Base-by-base conservation (phyloP, 345 rosid genomes). In the Citrus maxima region DNA sequence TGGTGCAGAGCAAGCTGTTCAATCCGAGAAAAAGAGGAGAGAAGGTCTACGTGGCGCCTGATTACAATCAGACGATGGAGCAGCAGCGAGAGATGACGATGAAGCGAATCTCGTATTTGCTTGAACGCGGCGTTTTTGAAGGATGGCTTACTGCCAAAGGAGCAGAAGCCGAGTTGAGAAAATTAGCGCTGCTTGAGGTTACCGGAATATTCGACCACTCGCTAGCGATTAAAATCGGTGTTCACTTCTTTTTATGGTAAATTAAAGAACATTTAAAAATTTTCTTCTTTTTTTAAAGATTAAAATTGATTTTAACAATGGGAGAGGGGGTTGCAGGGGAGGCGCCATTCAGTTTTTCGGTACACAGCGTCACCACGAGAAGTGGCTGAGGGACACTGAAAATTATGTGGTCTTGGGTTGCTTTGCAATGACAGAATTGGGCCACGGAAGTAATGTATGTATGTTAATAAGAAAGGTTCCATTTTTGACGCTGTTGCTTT, bases 401-500 rank as follows among this genome's bases (percentile, higher is more conserved):
- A 88, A 87, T 75, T 91, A 80, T 77, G 81, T 78, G 67, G 77
- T 93, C 80, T 92, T 88, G 84, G 98, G 99, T 21, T 95, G 99
- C 85, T 95, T 95, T 85, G 93, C 99, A 4, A 95, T 95, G 98
- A 85, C 98, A 2, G 99, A 95, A 84, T 78, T 95, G 86, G 99
- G 99, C 70, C 99, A 95, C 85, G 99, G 99, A 86, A 95, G 98
- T 85, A 95, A 95, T 88, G 99, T 93, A 92, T 70, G 93, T 51
- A 46, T 75, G 49, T 22, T 46, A 46, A 46, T 46, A 46, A 3
- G 46, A 66, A 35, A 82, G 58, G 65, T 83, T 22, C 82, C 60
- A 35, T 34, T 79, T 49, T n/a, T 64, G 19, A 59, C 51, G 51
- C 18, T 3, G 14, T 13, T 46, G 18, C 51, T 62, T 56, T 5